A percentile compares a stretch with the other conserved stretches of the same genome.
phyloP scores from a whole-genome alignment of 2,329 filamentous ascomycete genomes.

The Elsinoe ampelina region DNA sequence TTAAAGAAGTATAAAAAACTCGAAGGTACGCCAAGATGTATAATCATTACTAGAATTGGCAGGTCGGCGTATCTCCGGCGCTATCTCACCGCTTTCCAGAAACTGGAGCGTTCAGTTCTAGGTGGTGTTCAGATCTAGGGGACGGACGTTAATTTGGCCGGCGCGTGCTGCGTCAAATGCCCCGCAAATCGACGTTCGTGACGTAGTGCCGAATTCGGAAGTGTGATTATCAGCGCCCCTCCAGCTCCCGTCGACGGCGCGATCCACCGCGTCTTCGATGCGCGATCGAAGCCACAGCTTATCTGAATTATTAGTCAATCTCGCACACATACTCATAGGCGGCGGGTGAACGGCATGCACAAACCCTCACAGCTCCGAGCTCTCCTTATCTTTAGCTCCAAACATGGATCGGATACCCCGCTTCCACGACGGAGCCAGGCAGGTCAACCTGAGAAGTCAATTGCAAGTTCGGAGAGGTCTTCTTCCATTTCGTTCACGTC shows the following conservation, averaged over 20 bases:
- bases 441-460: not conserved
- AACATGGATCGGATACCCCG: constrained; percentile 4
- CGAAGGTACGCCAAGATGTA: too few species aligned
- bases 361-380: not conserved
- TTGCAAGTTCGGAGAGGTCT: not conserved
- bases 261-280: constrained; percentile 5
- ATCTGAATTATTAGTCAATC: constrained; percentile 11
- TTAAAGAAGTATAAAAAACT: too few species aligned
- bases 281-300: constrained; percentile 1
- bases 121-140: too few species aligned
- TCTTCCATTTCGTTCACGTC: not conserved
- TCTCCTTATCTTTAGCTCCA: constrained; percentile 1
- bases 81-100: too few species aligned
- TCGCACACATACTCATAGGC: not conserved
- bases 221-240: not conserved
- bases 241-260: constrained; percentile 10
- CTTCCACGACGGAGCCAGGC: not conserved
- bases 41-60: too few species aligned
- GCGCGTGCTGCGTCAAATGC: not conserved
- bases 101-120: too few species aligned
- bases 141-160: too few species aligned
- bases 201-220: constrained; percentile 11
- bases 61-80: too few species aligned
- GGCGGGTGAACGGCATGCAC: constrained; percentile 5
- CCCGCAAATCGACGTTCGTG: not conserved